A percentile compares a stretch with the other conserved stretches of the same genome.
phyloP scores from a whole-genome alignment of 768 basidiomycete genomes.

The Udeniomyces megalosporus region DNA sequence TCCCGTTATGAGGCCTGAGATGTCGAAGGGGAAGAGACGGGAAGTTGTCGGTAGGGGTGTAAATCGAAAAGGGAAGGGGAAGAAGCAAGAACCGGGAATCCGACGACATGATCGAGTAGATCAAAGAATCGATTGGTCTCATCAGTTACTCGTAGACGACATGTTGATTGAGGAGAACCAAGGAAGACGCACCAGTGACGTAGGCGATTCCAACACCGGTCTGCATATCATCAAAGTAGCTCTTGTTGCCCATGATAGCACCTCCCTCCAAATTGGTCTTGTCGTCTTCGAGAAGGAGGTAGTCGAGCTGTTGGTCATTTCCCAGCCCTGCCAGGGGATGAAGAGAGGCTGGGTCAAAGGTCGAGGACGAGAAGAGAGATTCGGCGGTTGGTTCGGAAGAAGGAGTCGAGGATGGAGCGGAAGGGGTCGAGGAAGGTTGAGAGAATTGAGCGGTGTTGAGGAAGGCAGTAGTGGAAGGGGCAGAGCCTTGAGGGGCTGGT shows the following conservation, averaged over 20 bases:
- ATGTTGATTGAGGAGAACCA: constrained; percentile 30
- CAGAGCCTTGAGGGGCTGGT: not conserved
- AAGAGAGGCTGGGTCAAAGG: constrained; percentile 79
- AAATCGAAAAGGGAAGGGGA: constrained; percentile 48
- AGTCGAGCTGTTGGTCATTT: constrained; percentile 67
- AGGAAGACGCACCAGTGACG: constrained; percentile 66
- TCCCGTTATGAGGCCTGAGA: constrained; percentile 75
- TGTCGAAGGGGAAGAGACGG: no score
- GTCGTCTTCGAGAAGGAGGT: constrained; percentile 88
- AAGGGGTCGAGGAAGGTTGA: not conserved
- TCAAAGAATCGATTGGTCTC: constrained; percentile 31
- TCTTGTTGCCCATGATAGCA: constrained; percentile 92
- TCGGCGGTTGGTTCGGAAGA: constrained; percentile 39
- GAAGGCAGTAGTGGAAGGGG: not conserved
- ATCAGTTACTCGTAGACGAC: not conserved
- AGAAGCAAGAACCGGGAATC: no score
- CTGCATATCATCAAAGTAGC: constrained; percentile 71
- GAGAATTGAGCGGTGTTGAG: constrained; percentile 4
- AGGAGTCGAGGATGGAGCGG: constrained; percentile 14
- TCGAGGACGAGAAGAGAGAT: constrained; percentile 48
- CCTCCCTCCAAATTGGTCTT: constrained; percentile 83
- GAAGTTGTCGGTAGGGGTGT: constrained; percentile 34
- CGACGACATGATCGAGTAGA: constrained; percentile 24
- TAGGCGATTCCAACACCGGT: constrained; percentile 99
- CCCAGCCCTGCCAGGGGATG: constrained; percentile 87